Evolutionary conservation across 176 grass and related monocot species (phyloP), one percentile per base, ranked within the genome.

Genomic region (Chrysopogon serrulatus): DNA sequence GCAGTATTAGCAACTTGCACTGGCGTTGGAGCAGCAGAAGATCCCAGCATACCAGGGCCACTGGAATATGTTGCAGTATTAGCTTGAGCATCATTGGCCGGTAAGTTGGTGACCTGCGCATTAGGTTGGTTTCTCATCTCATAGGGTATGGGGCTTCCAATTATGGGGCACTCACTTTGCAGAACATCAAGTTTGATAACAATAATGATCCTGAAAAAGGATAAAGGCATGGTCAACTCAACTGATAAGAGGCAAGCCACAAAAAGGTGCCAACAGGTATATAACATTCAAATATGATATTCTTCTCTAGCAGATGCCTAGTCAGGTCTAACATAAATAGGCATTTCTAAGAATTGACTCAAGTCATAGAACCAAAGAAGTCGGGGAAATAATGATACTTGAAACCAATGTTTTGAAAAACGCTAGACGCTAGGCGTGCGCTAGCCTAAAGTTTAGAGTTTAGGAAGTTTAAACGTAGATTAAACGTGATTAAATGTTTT

Each of bases 121-220:
- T 77, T 74, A 78, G 51, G 18, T 43, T 7, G 32, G 27, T 10
- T 60, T 40, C 41, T 89, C 5, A 16, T 15, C 1, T 87, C 91
- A 49, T 96, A 96, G 44, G 77, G 23, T 71, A 5, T 89, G 12
- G 96, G 85, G 24, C 26, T 88, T 64, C 96, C 96, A 0, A 99
- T 91, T 18, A 86, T 2, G 14, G n/a, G 67, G 3, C 85, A 91
- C 44, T 86, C 79, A 43, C 34, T 92, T 80, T 73, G 83, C 80
- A 99, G 78, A 63, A 99, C 13, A 5, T 90, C 79, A 76, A 99
- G 79, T 68, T 92, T 82, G 35, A 96, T 84, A 51, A 99, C 35
- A 42, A 99, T 94, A 79, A 90, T 87, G 40, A 99, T 99, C 90
- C 93, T 99, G 84, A 21, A n/a, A 82, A 45, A 70, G 78, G 24